A percentile compares a stretch with the other conserved stretches of the same genome.
Evolutionary conservation across 768 basidiomycete genomes (phyloP).

Genomic region (Auricularia sp.): DNA sequence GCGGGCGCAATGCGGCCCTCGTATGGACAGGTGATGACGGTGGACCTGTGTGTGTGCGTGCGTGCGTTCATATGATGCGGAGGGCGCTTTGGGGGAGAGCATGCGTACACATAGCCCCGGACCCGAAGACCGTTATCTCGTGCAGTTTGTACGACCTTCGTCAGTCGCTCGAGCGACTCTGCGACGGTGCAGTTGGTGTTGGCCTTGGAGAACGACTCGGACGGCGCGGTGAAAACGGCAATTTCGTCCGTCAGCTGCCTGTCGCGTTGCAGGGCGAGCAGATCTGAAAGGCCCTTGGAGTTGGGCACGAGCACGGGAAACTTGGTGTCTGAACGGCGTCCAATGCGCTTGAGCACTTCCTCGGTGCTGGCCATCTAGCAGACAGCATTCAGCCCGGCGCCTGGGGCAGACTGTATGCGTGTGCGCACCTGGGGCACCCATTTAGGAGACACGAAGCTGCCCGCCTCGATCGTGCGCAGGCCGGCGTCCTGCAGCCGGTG

Average conservation of each 20-base stretch:
- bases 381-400: not conserved
- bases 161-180: conserved; percentile 58
- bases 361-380: conserved; percentile 79
- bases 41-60: conserved; percentile 1
- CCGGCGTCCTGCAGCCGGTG: conserved; percentile 64
- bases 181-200: conserved; percentile 72
- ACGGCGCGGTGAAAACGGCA: conserved; percentile 80
- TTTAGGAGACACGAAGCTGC: conserved; percentile 87
- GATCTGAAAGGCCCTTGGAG: conserved; percentile 59
- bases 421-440: conserved; percentile 76
- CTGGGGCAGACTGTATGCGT: not conserved
- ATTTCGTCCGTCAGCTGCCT: conserved; percentile 69
- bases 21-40: conserved; percentile 74
- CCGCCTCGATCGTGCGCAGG: conserved; percentile 62
- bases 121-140: conserved; percentile 55
- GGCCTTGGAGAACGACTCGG: conserved; percentile 75
- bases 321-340: conserved; percentile 37
- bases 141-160: conserved; percentile 53
- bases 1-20: conserved; percentile 62
- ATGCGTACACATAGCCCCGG: conserved; percentile 74
- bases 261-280: conserved; percentile 37
- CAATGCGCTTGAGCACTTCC: conserved; percentile 41
- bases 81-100: not conserved
- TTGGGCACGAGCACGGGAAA: conserved; percentile 82
- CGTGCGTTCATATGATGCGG: not conserved